phyloP scores from a whole-genome alignment of 257 asterid species.

The Phtheirospermum japonicum region DNA sequence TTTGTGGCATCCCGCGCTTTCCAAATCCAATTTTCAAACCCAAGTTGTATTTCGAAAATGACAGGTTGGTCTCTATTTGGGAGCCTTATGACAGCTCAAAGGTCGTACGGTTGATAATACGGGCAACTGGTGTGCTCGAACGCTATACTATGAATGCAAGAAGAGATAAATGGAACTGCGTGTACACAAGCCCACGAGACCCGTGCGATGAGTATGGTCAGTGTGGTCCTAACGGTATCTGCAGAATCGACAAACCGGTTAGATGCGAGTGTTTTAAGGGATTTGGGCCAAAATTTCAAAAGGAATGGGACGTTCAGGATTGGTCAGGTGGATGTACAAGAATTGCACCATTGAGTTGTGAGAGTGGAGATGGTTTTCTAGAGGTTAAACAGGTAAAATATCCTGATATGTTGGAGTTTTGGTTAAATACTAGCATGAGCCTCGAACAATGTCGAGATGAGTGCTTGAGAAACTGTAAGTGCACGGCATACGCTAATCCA shows the following conservation, averaged over 20 bases:
- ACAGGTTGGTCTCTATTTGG: neutral
- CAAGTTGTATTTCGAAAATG: neutral
- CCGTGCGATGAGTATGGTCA: constrained; percentile 19
- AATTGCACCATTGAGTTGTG: constrained; percentile 11
- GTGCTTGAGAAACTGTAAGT: constrained; percentile 30
- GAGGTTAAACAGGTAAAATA: too few relatives aligned
- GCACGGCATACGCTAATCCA: constrained; percentile 30
- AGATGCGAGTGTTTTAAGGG: constrained; percentile 27
- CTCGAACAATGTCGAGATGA: constrained; percentile 25
- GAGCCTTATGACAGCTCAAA: constrained; percentile 19
- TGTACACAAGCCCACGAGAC: constrained; percentile 3
- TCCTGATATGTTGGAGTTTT: constrained; percentile 22
- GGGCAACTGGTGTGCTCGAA: constrained; percentile 1
- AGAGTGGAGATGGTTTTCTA: constrained; percentile 20
- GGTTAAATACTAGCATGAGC: constrained; percentile 26
- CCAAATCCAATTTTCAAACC: constrained; percentile 6
- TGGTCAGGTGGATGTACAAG: constrained; percentile 30
- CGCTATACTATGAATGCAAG: constrained; percentile 10
- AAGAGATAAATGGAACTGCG: constrained; percentile 22
- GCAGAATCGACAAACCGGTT: neutral
- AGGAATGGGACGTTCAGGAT: constrained; percentile 22
- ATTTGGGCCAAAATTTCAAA: neutral
- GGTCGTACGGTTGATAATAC: constrained; percentile 9
- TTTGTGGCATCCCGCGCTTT: constrained; percentile 19
- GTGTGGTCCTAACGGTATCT: constrained; percentile 29